Evolutionary conservation across 768 basidiomycete species (phyloP).

Genomic region (Piloderma croceum): DNA sequence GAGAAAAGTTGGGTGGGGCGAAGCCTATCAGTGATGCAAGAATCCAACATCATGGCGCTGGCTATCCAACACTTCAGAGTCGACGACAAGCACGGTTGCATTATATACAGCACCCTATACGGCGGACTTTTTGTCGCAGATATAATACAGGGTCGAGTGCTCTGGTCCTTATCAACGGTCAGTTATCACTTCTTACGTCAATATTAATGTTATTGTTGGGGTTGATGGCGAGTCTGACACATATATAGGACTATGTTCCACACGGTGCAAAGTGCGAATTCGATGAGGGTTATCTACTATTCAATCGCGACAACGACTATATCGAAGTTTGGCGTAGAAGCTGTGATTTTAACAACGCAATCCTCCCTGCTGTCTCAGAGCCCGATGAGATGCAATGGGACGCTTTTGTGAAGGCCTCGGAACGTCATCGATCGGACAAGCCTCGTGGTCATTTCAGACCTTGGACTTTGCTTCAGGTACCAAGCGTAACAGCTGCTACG

Average conservation of each 20-base stretch:
- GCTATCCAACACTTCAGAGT: conserved; percentile 73
- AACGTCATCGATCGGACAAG: conserved; percentile 3
- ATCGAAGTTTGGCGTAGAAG: conserved; percentile 70
- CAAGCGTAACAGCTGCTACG: conserved; percentile 42
- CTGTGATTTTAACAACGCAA: conserved; percentile 16
- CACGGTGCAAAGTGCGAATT: conserved; percentile 69
- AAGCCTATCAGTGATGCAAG: conserved; percentile 33
- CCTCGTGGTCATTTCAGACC: conserved; percentile 53
- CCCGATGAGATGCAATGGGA: conserved; percentile 28
- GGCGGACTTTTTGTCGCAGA: conserved; percentile 61
- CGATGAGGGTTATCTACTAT: conserved; percentile 61
- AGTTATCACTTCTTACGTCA: conserved; percentile 12
- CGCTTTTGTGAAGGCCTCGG: conserved; percentile 7
- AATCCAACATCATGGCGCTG: conserved; percentile 16
- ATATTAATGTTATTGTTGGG: conserved; percentile 1
- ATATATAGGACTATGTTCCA: conserved; percentile 47
- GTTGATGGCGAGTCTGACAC: no score
- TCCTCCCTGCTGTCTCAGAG: conserved; percentile 14
- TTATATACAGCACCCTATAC: conserved; percentile 48
- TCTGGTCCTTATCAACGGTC: conserved; percentile 65
- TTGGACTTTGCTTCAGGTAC: conserved; percentile 51
- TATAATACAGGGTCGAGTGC: conserved; percentile 36
- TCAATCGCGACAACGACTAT: conserved; percentile 49
- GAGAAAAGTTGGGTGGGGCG: conserved; percentile 52
- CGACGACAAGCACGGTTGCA: conserved; percentile 54